Percentiles rank a stretch among this genome's conserved stretches.
These are phyloP conservation scores for Cephalotrichum gorgonifer DNA, from an alignment of 2,329 filamentous ascomycete species.

Conservation along the genomic window DNA sequence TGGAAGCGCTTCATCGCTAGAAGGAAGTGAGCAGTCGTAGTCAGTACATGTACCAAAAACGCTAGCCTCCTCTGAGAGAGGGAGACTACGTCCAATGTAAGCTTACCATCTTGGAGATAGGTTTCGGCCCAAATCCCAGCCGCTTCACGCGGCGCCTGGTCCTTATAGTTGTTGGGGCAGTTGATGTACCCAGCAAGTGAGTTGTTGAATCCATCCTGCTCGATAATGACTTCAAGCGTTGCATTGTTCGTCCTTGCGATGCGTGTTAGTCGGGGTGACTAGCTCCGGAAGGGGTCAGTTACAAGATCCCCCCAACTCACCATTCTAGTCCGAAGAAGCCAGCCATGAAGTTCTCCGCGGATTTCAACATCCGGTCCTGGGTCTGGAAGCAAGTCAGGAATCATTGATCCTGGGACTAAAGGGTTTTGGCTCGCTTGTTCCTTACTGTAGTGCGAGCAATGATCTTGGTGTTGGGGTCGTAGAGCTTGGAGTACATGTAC, in stretches of 20 bases:
- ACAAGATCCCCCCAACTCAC: conserved; percentile 17
- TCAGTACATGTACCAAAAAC: neutral
- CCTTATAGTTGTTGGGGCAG: conserved; percentile 51
- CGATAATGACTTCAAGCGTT: conserved; percentile 63
- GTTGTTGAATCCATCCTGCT: conserved; percentile 55
- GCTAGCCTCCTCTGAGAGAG: too few species aligned
- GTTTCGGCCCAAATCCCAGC: conserved; percentile 47
- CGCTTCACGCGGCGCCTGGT: conserved; percentile 41
- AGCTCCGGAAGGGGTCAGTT: neutral
- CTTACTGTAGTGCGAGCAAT: conserved; percentile 57
- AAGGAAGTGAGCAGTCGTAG: neutral
- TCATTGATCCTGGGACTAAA: neutral
- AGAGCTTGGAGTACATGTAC: conserved; percentile 62
- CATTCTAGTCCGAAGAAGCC: conserved; percentile 71
- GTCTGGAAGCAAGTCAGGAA: conserved; percentile 30
- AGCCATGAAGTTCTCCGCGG: conserved; percentile 66
- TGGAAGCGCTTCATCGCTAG: conserved; percentile 48
- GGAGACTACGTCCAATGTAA: neutral
- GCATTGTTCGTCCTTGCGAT: conserved; percentile 52
- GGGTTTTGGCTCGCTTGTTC: neutral
- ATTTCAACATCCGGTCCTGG: conserved; percentile 68
- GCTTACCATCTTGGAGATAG: conserved; percentile 51
- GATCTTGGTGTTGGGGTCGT: conserved; percentile 63
- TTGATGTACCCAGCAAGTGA: conserved; percentile 57
- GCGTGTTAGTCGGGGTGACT: neutral